A percentile compares a stretch with the other conserved stretches of the same genome.
phyloP scores from a whole-genome alignment of 2,329 filamentous ascomycete genomes.

The Aspergillus transmontanensis region DNA sequence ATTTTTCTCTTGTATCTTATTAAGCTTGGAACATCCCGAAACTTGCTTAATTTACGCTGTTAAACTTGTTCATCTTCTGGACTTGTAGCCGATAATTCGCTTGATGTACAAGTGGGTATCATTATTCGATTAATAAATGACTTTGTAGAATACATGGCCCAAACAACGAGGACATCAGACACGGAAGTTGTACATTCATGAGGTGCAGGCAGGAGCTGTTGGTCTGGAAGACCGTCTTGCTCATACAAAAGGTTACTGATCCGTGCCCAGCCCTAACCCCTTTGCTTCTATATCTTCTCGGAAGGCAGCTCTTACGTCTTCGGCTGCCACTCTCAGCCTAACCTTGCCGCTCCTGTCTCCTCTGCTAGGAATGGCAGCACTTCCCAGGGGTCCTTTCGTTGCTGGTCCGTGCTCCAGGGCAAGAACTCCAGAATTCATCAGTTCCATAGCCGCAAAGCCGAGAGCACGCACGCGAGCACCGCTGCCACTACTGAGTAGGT shows the following conservation, averaged over 20 bases:
- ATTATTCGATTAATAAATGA: constrained; percentile 9
- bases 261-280: constrained; percentile 66
- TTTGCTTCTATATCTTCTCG: constrained; percentile 86
- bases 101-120: constrained; percentile 10
- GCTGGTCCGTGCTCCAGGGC: constrained; percentile 65
- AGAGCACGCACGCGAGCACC: constrained; percentile 60
- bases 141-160: neutral
- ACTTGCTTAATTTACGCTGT: neutral
- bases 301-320: constrained; percentile 86
- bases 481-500: constrained; percentile 54
- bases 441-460: constrained; percentile 73
- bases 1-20: constrained; percentile 15
- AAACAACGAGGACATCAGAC: neutral
- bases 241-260: constrained; percentile 24
- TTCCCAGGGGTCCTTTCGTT: constrained; percentile 31
- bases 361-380: constrained; percentile 57
- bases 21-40: neutral
- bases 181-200: no score
- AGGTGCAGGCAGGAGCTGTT: neutral
- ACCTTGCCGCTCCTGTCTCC: constrained; percentile 88
- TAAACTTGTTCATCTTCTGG: neutral
- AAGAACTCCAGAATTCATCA: constrained; percentile 85
- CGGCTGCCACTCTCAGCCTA: constrained; percentile 80
- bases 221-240: neutral
- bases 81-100: neutral